These are phyloP conservation scores for Rhodotorula sphaerocarpa DNA, from an alignment of 768 basidiomycete genomes.

Conservation along the genomic window DNA sequence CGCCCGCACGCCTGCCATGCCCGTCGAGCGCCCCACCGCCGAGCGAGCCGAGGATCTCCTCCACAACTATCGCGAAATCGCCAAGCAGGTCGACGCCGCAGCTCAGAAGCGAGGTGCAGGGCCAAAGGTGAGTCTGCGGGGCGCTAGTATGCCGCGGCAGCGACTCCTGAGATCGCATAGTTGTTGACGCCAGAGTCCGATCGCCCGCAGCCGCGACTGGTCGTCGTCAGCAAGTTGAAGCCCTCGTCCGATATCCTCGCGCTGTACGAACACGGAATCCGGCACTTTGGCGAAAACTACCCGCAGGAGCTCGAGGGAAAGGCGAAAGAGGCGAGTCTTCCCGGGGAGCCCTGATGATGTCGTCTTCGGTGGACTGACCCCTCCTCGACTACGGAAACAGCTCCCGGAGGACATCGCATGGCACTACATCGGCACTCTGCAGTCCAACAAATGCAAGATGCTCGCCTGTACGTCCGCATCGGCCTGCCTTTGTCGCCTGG, in stretches of 20 bases:
- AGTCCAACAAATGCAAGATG: conserved; percentile 87
- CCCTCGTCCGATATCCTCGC: conserved; percentile 76
- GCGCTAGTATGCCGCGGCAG: too few species aligned
- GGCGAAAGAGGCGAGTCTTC: conserved; percentile 53
- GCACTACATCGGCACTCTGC: conserved; percentile 93
- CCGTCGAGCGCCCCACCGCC: conserved; percentile 23
- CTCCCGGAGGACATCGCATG: conserved; percentile 81
- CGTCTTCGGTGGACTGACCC: too few species aligned
- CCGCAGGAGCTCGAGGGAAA: conserved; percentile 87
- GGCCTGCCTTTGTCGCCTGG: neutral
- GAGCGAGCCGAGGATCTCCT: conserved; percentile 43
- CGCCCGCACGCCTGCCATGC: neutral
- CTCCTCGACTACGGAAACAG: conserved; percentile 44
- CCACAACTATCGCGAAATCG: conserved; percentile 42
- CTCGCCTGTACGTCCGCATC: conserved; percentile 58
- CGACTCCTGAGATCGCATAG: too few species aligned
- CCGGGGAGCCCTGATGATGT: neutral
- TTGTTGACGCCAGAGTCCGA: too few species aligned
- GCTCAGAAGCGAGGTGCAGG: neutral
- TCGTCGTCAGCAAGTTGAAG: conserved; percentile 91
- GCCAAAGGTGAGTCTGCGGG: neutral
- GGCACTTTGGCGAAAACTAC: conserved; percentile 97
- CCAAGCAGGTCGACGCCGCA: conserved; percentile 34
- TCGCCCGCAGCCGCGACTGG: conserved; percentile 56
- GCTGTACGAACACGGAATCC: conserved; percentile 68